Evolutionary conservation across 345 rosid genomes (phyloP), one percentile per base, ranked within the genome.

Genomic region (Eucalyptus polyanthemos): DNA sequence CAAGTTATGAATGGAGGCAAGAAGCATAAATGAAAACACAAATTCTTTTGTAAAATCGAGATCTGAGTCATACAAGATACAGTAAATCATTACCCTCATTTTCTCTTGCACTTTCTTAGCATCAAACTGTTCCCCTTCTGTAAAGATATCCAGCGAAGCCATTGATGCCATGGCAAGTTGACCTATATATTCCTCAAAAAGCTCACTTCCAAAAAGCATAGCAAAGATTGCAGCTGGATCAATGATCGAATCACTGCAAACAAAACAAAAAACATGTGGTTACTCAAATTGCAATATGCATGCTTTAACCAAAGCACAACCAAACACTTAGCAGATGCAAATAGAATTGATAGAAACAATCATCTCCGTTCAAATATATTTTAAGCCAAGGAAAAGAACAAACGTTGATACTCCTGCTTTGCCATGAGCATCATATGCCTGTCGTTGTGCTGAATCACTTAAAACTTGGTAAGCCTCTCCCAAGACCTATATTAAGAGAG

Each of bases 151-250:
- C 58, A 95, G 91, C n/a, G 99, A 98, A 92, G 99, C 98, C 98
- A 98, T 96, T 50, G 98, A 98, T 80, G 99, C 99, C 99, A 98
- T 97, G 69, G 99, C 99, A 92, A 98, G 98, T 93, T 98, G 96
- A 89, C 99, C 99, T 88, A 98, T 95, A 76, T 97, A 98, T 51
- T 93, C 97, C 93, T 95, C 99, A 62, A 98, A 98, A 92, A 98
- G 99, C 91, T 98, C 99, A 80, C 99, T 98, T 88, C 99, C 99
- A 90, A 98, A 98, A 86, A 97, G 99, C 99, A 97, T 96, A 5
- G 99, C 99, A 90, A 97, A 98, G 85, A 98, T 95, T 47, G 95
- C 98, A 19, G 99, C 99, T 88, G 99, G 99, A 88, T 98, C 99
- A 7, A 98, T 95, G 88, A 97, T 98, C 88, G 96, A 94, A 56